phyloP scores from a whole-genome alignment of 352 stramenopile genomes.

The Blastocystis sp. region DNA sequence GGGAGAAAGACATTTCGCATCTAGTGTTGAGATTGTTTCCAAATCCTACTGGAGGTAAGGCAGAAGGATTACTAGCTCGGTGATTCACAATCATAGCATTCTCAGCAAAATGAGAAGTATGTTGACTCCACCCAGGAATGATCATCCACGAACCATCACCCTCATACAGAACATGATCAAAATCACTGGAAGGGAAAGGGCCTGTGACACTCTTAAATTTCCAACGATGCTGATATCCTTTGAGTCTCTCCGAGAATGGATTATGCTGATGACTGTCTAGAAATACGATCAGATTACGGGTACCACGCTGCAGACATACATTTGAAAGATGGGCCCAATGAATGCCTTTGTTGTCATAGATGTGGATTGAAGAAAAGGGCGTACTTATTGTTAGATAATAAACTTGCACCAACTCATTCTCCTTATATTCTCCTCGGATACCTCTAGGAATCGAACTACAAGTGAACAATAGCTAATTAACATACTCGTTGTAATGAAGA shows the following conservation, averaged over 20 bases:
- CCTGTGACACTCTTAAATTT: neutral
- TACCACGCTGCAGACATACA: neutral
- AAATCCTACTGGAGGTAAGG: conserved; percentile 1
- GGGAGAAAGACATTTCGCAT: conserved; percentile 46
- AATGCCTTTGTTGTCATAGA: conserved; percentile 22
- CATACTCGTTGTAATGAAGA: conserved; percentile 8
- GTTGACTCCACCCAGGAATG: conserved; percentile 50
- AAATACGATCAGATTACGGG: neutral
- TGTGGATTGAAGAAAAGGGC: neutral
- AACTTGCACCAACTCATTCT: neutral
- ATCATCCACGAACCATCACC: conserved; percentile 56
- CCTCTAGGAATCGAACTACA: neutral
- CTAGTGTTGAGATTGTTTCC: neutral
- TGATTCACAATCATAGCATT: conserved; percentile 61
- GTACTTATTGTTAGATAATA: neutral
- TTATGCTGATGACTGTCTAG: neutral
- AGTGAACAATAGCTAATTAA: neutral
- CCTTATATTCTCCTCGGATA: neutral
- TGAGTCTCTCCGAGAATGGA: neutral
- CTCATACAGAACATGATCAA: neutral
- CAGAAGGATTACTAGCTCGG: conserved; percentile 3
- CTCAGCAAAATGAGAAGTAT: conserved; percentile 56
- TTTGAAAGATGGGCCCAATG: conserved; percentile 29
- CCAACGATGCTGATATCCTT: conserved; percentile 52
- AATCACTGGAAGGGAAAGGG: neutral